Conservation (phyloP, 2,329 filamentous ascomycete species). For the Beauveria asiatica region DNA sequence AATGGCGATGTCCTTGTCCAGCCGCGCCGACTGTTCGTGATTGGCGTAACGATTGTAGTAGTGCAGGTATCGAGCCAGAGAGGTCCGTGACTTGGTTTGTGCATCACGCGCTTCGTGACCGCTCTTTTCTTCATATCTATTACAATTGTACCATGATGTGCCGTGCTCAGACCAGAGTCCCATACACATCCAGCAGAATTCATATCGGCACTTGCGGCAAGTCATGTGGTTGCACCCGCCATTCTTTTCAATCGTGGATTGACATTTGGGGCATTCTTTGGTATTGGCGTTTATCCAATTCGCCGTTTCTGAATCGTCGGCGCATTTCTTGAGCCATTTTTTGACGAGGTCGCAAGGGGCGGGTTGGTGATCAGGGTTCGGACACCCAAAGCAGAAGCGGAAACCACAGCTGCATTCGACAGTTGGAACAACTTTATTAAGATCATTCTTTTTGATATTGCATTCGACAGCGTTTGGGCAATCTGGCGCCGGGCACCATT, state of each 20-base stretch:
- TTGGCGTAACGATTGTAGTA: constrained; percentile 99
- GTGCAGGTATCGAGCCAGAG: constrained; percentile 90
- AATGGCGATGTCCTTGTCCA: constrained; percentile 90
- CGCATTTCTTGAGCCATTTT: constrained; percentile 95
- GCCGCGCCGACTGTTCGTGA: constrained; percentile 92
- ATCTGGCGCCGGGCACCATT: constrained; percentile 98
- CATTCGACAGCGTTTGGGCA: constrained; percentile 92
- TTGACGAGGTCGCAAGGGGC: constrained; percentile 87
- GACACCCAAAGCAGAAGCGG: constrained; percentile 92
- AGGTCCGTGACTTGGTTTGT: constrained; percentile 83
- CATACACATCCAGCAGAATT: constrained; percentile 99
- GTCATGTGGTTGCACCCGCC: constrained; percentile 98
- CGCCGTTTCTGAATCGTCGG: constrained; percentile 94
- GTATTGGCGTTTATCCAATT: constrained; percentile 99
- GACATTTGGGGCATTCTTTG: constrained; percentile 93
- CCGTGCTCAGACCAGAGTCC: constrained; percentile 97
- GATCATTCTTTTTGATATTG: constrained; percentile 75
- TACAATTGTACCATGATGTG: constrained; percentile 99
- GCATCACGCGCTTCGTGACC: constrained; percentile 83
- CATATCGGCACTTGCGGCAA: constrained; percentile 87
- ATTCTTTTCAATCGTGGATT: constrained; percentile 98
- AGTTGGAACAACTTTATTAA: constrained; percentile 78
- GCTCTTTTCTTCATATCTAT: constrained; percentile 92
- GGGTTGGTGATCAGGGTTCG: constrained; percentile 82
- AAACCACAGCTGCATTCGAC: constrained; percentile 79